Evolutionary conservation across 129 eudicot genomes (phyloP).

Genomic region (Centella asiatica): DNA sequence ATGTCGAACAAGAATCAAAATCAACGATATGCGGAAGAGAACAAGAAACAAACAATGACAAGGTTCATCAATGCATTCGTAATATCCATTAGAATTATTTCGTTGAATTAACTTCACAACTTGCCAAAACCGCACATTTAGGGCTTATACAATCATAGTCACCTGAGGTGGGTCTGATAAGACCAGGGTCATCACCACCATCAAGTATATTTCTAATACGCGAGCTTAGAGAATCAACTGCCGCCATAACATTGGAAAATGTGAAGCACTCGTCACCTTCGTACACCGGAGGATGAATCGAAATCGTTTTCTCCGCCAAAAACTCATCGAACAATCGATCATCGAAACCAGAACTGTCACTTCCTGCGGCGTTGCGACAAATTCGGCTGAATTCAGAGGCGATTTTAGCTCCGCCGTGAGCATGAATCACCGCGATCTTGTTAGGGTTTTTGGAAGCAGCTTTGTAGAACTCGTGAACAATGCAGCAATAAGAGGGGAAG

Average conservation of each 20-base stretch:
- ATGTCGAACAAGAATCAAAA: no score
- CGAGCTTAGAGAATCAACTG: constrained; percentile 49
- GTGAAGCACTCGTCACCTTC: constrained; percentile 63
- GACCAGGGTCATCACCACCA: constrained; percentile 44
- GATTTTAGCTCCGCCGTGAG: constrained; percentile 26
- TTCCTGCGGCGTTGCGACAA: neutral
- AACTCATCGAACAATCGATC: constrained; percentile 10
- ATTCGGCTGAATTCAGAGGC: constrained; percentile 15
- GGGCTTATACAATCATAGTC: no score
- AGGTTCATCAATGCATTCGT: no score
- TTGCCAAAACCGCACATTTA: no score
- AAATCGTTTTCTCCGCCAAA: constrained; percentile 7
- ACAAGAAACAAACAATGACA: no score
- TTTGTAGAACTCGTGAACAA: constrained; percentile 53
- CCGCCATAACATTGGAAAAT: constrained; percentile 53
- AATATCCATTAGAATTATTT: no score
- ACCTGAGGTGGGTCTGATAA: constrained; percentile 53
- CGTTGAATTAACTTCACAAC: no score
- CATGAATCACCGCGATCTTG: constrained; percentile 72
- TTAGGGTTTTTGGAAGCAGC: constrained; percentile 46
- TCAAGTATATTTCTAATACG: constrained; percentile 51
- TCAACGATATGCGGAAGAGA: no score
- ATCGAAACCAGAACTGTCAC: neutral
- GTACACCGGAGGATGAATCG: constrained; percentile 36
- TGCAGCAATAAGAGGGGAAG: constrained; percentile 38